Evolutionary conservation across 2,329 filamentous ascomycete genomes (phyloP).

Genomic region (Sphaerulina vaccinii): DNA sequence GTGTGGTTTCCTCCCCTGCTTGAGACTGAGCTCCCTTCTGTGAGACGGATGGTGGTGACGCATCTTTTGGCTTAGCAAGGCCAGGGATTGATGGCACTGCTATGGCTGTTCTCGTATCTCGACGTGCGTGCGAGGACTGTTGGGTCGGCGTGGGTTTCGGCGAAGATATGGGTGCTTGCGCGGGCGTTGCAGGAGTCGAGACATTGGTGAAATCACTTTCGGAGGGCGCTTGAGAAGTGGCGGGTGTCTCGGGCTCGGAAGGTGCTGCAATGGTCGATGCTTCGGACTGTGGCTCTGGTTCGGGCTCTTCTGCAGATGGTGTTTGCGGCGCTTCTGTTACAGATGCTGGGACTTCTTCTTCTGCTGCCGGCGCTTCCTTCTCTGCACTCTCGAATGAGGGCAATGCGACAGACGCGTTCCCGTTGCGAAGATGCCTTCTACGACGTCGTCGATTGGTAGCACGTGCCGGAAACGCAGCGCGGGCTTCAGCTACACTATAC

Average conservation of each 20-base stretch:
- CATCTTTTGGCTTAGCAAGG: constrained; percentile 44
- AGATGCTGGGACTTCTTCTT: constrained; percentile 32
- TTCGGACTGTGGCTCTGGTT: constrained; percentile 39
- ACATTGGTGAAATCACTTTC: constrained; percentile 48
- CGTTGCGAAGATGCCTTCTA: constrained; percentile 39
- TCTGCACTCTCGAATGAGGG: constrained; percentile 40
- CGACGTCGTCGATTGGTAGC: constrained; percentile 49
- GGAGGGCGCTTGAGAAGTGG: constrained; percentile 58
- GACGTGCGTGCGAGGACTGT: constrained; percentile 35
- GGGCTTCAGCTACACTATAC: constrained; percentile 55
- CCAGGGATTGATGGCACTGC: constrained; percentile 55
- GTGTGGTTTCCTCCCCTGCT: constrained; percentile 16
- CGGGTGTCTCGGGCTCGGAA: constrained; percentile 56
- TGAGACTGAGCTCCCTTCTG: constrained; percentile 33
- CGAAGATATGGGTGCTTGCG: constrained; percentile 34
- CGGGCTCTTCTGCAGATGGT: constrained; percentile 18
- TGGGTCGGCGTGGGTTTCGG: constrained; percentile 36
- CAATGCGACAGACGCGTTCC: constrained; percentile 49
- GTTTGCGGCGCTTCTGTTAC: constrained; percentile 14
- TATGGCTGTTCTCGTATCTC: constrained; percentile 46
- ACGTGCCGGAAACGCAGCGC: constrained; percentile 53
- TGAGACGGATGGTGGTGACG: constrained; percentile 38
- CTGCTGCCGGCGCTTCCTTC: constrained; percentile 34
- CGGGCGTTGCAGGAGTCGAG: constrained; percentile 52
- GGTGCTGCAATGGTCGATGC: constrained; percentile 46